phyloP scores from a whole-genome alignment of 148 eudicot species.

The Silene uniflora region DNA sequence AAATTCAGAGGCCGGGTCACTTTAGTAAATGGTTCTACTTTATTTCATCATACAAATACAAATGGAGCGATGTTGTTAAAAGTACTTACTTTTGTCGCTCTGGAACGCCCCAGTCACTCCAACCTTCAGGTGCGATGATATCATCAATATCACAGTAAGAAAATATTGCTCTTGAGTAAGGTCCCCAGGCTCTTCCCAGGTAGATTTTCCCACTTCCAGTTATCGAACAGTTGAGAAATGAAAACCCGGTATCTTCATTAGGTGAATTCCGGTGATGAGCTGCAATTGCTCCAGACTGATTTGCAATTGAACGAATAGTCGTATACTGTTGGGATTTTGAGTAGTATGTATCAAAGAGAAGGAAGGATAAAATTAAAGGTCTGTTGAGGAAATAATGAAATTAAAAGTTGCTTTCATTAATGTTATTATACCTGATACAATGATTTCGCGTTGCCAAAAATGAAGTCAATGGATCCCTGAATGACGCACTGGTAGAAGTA shows the following conservation, averaged over 20 bases:
- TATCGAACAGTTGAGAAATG: conserved; percentile 73
- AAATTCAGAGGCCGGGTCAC: no score
- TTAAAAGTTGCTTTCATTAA: not conserved
- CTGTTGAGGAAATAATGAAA: not conserved
- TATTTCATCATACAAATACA: no score
- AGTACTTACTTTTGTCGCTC: conserved; percentile 43
- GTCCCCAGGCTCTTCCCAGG: conserved; percentile 94
- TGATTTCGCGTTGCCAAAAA: conserved; percentile 82
- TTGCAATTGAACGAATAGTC: conserved; percentile 51
- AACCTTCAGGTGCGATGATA: conserved; percentile 58
- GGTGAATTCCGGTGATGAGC: conserved; percentile 65
- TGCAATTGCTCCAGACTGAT: conserved; percentile 69
- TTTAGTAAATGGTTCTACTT: no score
- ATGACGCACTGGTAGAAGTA: conserved; percentile 65
- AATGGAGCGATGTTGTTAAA: no score
- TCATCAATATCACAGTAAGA: conserved; percentile 56
- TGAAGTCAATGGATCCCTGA: conserved; percentile 81
- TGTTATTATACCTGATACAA: conserved; percentile 52
- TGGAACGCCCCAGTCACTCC: conserved; percentile 74
- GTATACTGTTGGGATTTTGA: conserved; percentile 45
- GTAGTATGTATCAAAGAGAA: not conserved
- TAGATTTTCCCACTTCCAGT: conserved; percentile 50
- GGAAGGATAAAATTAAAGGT: not conserved
- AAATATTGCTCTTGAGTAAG: conserved; percentile 61
- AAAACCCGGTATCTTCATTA: conserved; percentile 68